Evolutionary conservation across 805 yeast genomes (phyloP).

Genomic region (Yarrowia sp.): DNA sequence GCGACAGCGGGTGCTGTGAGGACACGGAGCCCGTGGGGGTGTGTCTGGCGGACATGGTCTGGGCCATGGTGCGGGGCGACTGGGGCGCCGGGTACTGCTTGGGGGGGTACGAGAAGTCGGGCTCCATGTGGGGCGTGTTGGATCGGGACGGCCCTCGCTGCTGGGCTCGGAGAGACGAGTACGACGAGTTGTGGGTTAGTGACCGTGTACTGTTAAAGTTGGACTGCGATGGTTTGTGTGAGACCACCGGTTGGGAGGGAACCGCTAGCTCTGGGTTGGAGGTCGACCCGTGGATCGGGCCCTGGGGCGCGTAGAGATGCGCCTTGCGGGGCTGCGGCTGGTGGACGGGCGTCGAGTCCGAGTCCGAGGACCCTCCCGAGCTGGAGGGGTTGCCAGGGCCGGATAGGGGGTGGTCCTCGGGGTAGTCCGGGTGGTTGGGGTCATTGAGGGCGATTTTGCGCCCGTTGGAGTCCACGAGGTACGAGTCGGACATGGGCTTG

Average conservation of each 20-base stretch:
- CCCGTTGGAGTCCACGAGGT: constrained; percentile 22
- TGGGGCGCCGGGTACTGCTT: constrained; percentile 24
- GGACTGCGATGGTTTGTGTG: constrained; percentile 10
- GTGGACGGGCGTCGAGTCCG: background rate
- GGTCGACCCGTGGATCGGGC: background rate
- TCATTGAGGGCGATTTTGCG: constrained; percentile 19
- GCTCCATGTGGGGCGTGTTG: constrained; percentile 15
- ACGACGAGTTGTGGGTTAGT: constrained; percentile 20
- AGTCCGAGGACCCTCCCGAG: constrained; percentile 1
- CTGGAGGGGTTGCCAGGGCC: background rate
- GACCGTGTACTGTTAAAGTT: constrained; percentile 25
- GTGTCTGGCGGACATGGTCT: constrained; percentile 23
- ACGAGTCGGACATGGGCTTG: constrained; percentile 9
- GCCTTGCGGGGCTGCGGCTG: background rate
- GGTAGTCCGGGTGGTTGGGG: constrained; percentile 13
- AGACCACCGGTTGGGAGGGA: constrained; percentile 4
- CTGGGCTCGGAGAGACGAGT: constrained; percentile 21
- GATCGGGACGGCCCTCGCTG: constrained; percentile 25
- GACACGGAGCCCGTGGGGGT: constrained; percentile 18
- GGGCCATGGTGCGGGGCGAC: constrained; percentile 24
- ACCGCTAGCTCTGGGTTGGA: constrained; percentile 16
- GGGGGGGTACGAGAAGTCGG: constrained; percentile 15
- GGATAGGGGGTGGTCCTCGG: background rate
- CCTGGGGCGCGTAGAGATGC: background rate
- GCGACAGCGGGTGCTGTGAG: constrained; percentile 17